Evolutionary conservation across 257 asterid genomes (phyloP), one percentile per base, ranked within the genome.

Genomic region (Schizonepeta tenuifolia): DNA sequence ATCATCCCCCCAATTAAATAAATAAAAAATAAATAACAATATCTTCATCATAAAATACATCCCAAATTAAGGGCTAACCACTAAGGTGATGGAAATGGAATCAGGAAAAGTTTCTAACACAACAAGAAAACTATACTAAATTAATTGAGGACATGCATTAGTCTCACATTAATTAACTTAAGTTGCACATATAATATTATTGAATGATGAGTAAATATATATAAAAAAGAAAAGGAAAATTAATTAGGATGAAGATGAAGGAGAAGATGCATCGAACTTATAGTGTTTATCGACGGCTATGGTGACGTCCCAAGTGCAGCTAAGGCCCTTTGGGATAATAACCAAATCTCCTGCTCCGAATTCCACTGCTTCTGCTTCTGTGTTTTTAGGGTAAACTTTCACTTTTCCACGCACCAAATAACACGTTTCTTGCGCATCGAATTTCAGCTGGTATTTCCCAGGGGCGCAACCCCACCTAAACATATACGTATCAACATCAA

Each of bases 221-320:
- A 6, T n/a, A n/a, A 35, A 38, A 8, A 38, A 38, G 9, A 18
- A 60, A 17, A 0, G 20, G 2, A 14, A 8, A 33, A 53, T 0
- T 7, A 20, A 9, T 2, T 24, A 57, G 5, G 17, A 24, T 12
- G 20, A 64, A 0, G 56, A 43, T 13, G 63, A 72, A 1, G 54
- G 22, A 1, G 47, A 77, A 61, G 84, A 79, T 3, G 86, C 75
- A 63, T 87, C 90, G 78, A 93, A 93, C 88, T 85, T 90, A 83
- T 93, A 93, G 83, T 93, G 90, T 58, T 93, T 93, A 58, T 93
- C 97, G 36, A 93, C 88, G 8, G 90, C 84, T 57, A 87, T 67
- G 21, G 90, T 82, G 6, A 90, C 95, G 50, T 93, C 98, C 98
- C 98, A 93, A 26, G 97, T 93, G 84, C 98, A 93, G 78, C 89